These are phyloP conservation scores for Tanacetum coccineum DNA, from an alignment of 129 eudicot genomes.

Conservation along the genomic window DNA sequence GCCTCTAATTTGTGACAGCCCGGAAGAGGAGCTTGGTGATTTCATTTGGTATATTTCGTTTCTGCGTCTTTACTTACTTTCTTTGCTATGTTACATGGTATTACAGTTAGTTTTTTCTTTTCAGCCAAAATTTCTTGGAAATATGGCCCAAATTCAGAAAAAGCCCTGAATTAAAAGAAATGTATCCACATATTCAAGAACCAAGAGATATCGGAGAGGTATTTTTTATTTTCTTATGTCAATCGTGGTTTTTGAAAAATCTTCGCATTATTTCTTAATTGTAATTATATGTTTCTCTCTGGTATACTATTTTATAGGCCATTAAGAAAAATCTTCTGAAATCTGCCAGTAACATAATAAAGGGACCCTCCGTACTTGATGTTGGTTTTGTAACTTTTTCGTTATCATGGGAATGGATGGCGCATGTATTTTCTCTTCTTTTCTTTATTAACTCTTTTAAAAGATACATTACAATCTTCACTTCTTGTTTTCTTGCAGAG, in stretches of 20 bases:
- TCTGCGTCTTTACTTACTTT: no score
- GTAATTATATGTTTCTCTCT: not conserved
- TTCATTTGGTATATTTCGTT: no score
- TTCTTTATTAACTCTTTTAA: not conserved
- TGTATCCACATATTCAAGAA: not conserved
- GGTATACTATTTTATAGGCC: not conserved
- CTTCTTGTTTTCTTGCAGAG: not conserved
- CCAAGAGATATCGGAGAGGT: not conserved
- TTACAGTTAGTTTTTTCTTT: no score
- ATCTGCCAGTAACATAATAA: not conserved
- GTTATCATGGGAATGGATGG: not conserved
- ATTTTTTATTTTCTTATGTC: not conserved
- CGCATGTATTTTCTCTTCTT: not conserved
- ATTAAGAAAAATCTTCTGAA: not conserved
- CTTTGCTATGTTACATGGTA: no score
- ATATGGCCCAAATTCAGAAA: not conserved
- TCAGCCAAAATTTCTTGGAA: no score
- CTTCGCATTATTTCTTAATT: no score
- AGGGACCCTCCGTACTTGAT: not conserved
- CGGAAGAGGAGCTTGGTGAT: no score
- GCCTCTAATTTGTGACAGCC: no score
- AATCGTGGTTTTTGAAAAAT: not conserved
- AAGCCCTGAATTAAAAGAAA: not conserved
- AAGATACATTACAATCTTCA: no score
- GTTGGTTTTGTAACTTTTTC: not conserved